Conservation (phyloP, 202 grass and related monocot genomes). For the Panicum hallii region DNA sequence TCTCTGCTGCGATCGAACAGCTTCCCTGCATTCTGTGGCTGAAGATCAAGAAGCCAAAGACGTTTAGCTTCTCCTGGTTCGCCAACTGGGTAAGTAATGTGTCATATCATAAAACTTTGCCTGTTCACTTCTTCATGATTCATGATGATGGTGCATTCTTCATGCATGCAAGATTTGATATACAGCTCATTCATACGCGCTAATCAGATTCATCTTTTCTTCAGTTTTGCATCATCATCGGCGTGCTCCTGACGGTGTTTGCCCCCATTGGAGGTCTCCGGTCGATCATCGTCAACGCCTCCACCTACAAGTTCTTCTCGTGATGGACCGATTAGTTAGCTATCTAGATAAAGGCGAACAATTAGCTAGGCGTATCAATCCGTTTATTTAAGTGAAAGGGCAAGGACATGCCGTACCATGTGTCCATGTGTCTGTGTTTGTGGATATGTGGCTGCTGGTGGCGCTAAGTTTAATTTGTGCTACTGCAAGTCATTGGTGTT, state of each 20-base stretch:
- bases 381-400: background rate
- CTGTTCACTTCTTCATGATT: background rate
- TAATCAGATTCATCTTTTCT: background rate
- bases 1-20: background rate
- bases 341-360: background rate
- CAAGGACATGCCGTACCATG: background rate
- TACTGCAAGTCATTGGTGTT: background rate
- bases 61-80: slow-evolving; percentile 38
- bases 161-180: background rate
- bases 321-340: background rate
- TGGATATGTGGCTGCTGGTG: background rate
- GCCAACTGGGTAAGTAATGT: slow-evolving; percentile 10
- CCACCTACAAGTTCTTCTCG: slow-evolving; percentile 41
- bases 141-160: background rate
- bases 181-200: no score
- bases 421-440: background rate
- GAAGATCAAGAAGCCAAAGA: slow-evolving; percentile 27
- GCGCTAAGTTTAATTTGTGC: background rate
- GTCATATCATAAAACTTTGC: no score
- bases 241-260: slow-evolving; percentile 23
- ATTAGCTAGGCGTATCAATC: background rate
- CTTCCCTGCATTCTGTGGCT: slow-evolving; percentile 37
- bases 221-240: slow-evolving; percentile 38
- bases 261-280: slow-evolving; percentile 34
- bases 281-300: slow-evolving; percentile 38